Conservation (phyloP, 164 flowering plant genomes). For the Stephania yunnanensis region DNA sequence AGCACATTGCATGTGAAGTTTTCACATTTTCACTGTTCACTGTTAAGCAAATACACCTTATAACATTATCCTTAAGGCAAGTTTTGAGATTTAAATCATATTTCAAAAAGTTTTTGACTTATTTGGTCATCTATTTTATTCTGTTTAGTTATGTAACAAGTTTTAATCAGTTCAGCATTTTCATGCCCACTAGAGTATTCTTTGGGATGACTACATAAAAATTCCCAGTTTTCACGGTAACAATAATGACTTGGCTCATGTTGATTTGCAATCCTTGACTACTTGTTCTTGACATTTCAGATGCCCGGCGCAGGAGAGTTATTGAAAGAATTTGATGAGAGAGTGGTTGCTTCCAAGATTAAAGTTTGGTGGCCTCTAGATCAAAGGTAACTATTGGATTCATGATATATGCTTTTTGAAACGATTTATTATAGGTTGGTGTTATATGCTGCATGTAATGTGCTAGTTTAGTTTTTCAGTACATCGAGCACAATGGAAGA, state of each 20-base stretch:
- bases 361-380: slow-evolving; percentile 88
- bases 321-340: slow-evolving; percentile 31
- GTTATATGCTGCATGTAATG: not conserved
- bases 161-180: not conserved
- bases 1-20: too few relatives aligned
- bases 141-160: too few relatives aligned
- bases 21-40: too few relatives aligned
- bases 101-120: too few relatives aligned
- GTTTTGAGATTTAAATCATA: too few relatives aligned
- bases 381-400: slow-evolving; percentile 42
- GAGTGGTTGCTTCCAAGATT: slow-evolving; percentile 54
- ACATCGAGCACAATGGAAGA: too few relatives aligned
- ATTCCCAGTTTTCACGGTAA: not conserved
- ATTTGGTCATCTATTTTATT: too few relatives aligned
- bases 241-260: not conserved
- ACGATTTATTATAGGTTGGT: not conserved
- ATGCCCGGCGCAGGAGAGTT: not conserved
- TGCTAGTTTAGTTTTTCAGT: not conserved
- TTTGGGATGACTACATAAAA: not conserved
- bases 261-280: not conserved
- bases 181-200: not conserved
- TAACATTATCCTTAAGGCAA: too few relatives aligned
- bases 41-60: too few relatives aligned
- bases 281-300: not conserved
- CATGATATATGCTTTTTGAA: not conserved